Evolutionary conservation across 1,284 basidiomycete genomes (phyloP).

Genomic region (Mrakiaceae sp.): DNA sequence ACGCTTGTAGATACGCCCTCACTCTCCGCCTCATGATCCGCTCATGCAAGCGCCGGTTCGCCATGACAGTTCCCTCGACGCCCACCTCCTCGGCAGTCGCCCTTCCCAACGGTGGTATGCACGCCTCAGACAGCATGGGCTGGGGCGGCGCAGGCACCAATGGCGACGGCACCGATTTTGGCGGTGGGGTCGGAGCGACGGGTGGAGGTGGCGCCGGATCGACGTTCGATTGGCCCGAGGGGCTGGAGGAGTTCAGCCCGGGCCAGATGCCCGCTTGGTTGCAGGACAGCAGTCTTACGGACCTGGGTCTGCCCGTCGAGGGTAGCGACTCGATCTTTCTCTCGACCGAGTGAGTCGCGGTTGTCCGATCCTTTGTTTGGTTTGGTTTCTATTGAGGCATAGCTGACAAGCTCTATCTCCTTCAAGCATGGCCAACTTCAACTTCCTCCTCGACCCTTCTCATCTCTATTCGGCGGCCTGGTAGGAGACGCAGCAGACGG

Average conservation of each 20-base stretch:
- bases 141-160: background rate
- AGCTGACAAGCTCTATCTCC: too few species aligned
- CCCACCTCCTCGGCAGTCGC: background rate
- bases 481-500: too few species aligned
- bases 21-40: conserved; percentile 82
- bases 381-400: too few species aligned
- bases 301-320: conserved; percentile 9
- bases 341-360: conserved; percentile 10
- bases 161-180: background rate
- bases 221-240: conserved; percentile 7
- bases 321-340: conserved; percentile 9
- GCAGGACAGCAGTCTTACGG: conserved; percentile 2
- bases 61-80: conserved; percentile 1
- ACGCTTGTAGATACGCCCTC: conserved; percentile 52
- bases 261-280: conserved; percentile 6
- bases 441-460: too few species aligned
- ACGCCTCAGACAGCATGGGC: background rate
- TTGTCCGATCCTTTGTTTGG: background rate
- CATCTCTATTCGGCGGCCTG: too few species aligned
- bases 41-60: conserved; percentile 52
- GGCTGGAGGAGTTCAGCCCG: conserved; percentile 2
- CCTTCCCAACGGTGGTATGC: background rate
- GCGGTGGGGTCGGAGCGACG: background rate
- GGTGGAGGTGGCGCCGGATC: background rate
- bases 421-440: too few species aligned